A percentile compares a stretch with the other conserved stretches of the same genome.
Evolutionary conservation across 2,329 filamentous ascomycete genomes (phyloP).

Genomic region (Alternaria dauci): DNA sequence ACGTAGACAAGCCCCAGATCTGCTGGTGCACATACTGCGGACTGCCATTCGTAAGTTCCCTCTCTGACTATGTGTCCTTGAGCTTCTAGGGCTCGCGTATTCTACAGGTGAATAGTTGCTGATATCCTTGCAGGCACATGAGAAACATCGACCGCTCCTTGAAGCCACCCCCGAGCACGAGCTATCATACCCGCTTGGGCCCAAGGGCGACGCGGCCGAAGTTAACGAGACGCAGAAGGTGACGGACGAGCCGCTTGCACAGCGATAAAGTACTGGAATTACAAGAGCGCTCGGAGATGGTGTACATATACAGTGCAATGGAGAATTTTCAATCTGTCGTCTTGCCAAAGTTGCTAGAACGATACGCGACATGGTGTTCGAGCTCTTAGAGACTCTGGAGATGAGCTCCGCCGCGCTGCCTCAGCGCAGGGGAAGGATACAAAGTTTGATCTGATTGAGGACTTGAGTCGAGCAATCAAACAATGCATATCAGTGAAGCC

Average conservation of each 20-base stretch:
- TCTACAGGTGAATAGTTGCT: background rate
- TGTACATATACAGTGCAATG: conserved; percentile 42
- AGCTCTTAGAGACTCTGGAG: background rate
- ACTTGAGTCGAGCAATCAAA: no score
- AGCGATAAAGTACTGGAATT: conserved; percentile 57
- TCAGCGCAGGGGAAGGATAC: no score
- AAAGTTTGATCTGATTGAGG: no score
- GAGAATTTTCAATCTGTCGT: background rate
- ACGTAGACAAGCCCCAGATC: conserved; percentile 96
- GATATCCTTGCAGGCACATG: conserved; percentile 73
- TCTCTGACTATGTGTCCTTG: background rate
- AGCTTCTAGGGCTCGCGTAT: no score
- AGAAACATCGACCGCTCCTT: conserved; percentile 84
- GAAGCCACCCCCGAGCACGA: conserved; percentile 79
- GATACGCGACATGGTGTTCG: background rate
- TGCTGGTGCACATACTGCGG: conserved; percentile 91
- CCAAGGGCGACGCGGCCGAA: conserved; percentile 67
- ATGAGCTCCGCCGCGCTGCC: background rate
- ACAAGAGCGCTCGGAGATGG: background rate
- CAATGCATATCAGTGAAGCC: no score
- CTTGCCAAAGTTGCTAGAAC: background rate
- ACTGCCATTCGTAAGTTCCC: conserved; percentile 79
- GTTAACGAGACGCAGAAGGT: conserved; percentile 66
- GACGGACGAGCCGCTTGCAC: conserved; percentile 66
- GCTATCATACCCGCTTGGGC: conserved; percentile 80